Conservation (phyloP, 2,329 filamentous ascomycete genomes). For the Pseudogymnoascus sp. region DNA sequence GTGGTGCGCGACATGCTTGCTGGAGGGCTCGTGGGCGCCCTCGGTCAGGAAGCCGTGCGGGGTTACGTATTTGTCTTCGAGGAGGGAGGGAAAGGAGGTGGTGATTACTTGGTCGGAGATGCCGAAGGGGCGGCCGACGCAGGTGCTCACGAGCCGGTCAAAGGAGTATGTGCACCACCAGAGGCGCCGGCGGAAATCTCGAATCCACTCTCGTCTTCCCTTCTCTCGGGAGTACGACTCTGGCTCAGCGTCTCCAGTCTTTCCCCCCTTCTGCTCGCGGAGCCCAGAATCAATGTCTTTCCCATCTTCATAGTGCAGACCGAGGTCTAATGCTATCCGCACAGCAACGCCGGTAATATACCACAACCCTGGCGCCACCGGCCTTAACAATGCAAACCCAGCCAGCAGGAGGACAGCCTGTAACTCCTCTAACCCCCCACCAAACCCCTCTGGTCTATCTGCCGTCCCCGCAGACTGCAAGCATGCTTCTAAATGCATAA, state of each 20-base stretch:
- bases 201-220: slow-evolving; percentile 70
- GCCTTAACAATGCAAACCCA: slow-evolving; percentile 82
- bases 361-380: slow-evolving; percentile 90
- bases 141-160: slow-evolving; percentile 89
- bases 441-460: slow-evolving; percentile 56
- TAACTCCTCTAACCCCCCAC: slow-evolving; percentile 85
- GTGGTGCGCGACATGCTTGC: slow-evolving; percentile 85
- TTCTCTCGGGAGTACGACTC: slow-evolving; percentile 42
- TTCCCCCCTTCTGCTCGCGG: slow-evolving; percentile 38
- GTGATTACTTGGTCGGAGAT: slow-evolving; percentile 96
- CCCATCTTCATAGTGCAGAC: slow-evolving; percentile 87
- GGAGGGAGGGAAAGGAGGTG: slow-evolving; percentile 82
- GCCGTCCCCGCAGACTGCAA: slow-evolving; percentile 53
- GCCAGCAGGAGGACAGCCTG: slow-evolving; percentile 89
- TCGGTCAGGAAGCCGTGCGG: slow-evolving; percentile 60
- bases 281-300: slow-evolving; percentile 55
- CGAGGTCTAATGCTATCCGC: slow-evolving; percentile 81
- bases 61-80: slow-evolving; percentile 86
- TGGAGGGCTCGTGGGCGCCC: slow-evolving; percentile 61
- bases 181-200: slow-evolving; percentile 76
- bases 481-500: slow-evolving; percentile 83
- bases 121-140: slow-evolving; percentile 86
- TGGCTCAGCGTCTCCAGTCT: slow-evolving; percentile 29
- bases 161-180: slow-evolving; percentile 98
- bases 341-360: slow-evolving; percentile 95